Evolutionary conservation across 495 filamentous ascomycete genomes (phyloP).

Genomic region (Wilcoxina mikolae): DNA sequence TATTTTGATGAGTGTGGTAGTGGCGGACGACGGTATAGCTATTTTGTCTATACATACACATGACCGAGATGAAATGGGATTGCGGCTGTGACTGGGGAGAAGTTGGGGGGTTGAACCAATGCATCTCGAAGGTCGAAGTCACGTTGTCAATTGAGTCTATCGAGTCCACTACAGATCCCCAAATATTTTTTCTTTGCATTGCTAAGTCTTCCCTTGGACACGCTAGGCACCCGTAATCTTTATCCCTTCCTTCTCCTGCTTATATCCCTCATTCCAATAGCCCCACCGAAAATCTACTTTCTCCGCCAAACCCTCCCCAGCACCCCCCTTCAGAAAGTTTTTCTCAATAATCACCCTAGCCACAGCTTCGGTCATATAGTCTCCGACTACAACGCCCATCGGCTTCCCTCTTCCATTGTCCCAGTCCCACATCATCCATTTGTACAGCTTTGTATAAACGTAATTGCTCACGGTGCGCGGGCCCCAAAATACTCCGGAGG

Average conservation of each 20-base stretch:
- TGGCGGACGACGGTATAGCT: too few species aligned
- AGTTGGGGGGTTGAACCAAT: too few species aligned
- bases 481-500: background rate
- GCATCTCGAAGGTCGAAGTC: too few species aligned
- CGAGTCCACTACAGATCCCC: too few species aligned
- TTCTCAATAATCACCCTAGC: background rate
- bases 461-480: background rate
- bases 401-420: background rate
- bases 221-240: too few species aligned
- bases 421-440: background rate
- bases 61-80: too few species aligned
- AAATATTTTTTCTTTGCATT: too few species aligned
- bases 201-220: too few species aligned
- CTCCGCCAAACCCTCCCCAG: background rate
- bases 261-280: background rate
- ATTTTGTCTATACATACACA: too few species aligned
- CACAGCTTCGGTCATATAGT: background rate
- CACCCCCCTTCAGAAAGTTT: constrained; percentile 1
- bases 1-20: too few species aligned
- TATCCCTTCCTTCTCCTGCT: background rate
- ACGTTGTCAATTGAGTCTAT: too few species aligned
- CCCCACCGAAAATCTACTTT: background rate
- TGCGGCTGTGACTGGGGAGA: too few species aligned
- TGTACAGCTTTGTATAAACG: background rate
- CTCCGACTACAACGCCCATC: background rate